These are phyloP conservation scores for Entomortierella beljakovae DNA, from an alignment of 192 early-diverging fungal species.

Conservation along the genomic window DNA sequence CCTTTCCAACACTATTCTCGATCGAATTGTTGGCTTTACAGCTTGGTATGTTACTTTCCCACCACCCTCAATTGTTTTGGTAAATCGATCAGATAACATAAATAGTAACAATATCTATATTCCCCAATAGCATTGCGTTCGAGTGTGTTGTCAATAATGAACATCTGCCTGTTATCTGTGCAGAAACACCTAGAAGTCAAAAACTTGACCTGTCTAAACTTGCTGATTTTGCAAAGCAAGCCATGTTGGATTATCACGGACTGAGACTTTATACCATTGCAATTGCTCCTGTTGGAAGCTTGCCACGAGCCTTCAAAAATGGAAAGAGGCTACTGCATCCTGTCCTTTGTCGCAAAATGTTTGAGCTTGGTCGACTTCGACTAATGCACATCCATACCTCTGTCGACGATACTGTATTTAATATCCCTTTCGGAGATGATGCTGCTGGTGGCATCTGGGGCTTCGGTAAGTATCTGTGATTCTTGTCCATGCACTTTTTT, in stretches of 20 bases:
- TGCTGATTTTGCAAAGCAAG: conserved; percentile 65
- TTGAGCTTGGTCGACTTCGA: conserved; percentile 70
- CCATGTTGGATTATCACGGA: conserved; percentile 69
- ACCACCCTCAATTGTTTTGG: not conserved
- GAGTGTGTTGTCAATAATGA: conserved; percentile 77
- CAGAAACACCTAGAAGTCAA: conserved; percentile 68
- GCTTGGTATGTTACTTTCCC: conserved; percentile 30
- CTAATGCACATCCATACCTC: conserved; percentile 67
- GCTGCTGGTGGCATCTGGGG: conserved; percentile 62
- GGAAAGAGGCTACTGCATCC: conserved; percentile 74
- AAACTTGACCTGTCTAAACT: conserved; percentile 59
- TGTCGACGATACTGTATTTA: conserved; percentile 71
- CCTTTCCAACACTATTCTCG: conserved; percentile 37
- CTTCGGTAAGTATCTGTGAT: conserved; percentile 17
- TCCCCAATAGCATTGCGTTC: conserved; percentile 64
- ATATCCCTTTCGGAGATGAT: conserved; percentile 68
- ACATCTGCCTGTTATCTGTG: conserved; percentile 77
- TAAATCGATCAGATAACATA: not conserved
- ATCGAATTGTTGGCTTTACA: conserved; percentile 53
- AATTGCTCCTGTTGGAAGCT: conserved; percentile 65
- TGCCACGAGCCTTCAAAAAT: conserved; percentile 80
- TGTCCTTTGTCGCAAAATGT: conserved; percentile 72
- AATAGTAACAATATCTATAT: not conserved
- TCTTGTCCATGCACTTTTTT: not conserved
- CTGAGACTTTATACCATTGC: conserved; percentile 71